Percentiles rank a stretch among this genome's conserved stretches.
These are phyloP conservation scores for Acanthochlamys bracteata DNA, from an alignment of 106 monocot genomes.

Conservation along the genomic window DNA sequence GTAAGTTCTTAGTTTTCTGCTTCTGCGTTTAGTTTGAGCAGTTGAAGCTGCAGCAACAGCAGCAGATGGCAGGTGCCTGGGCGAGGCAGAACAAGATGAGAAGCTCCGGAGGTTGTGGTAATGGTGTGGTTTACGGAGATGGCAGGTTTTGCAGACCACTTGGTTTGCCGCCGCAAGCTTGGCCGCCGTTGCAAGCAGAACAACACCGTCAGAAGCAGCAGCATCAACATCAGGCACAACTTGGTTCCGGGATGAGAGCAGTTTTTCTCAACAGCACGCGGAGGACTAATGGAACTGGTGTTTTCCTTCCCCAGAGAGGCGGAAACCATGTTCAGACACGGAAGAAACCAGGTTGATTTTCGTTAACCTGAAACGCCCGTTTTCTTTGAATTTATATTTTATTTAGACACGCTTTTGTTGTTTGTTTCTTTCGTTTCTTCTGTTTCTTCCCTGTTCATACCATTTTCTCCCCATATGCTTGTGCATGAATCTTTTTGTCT, in stretches of 20 bases:
- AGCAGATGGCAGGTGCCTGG: slow-evolving; percentile 7
- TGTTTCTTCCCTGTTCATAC: too few species aligned
- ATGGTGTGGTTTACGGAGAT: not conserved
- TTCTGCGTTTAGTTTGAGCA: slow-evolving; percentile 15
- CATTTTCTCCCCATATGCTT: too few species aligned
- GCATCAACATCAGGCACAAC: not conserved
- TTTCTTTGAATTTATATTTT: too few species aligned
- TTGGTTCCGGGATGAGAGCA: slow-evolving; percentile 20
- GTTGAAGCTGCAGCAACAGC: slow-evolving; percentile 11
- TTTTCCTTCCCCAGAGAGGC: slow-evolving; percentile 22
- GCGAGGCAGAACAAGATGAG: not conserved
- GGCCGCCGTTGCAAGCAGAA: slow-evolving; percentile 13
- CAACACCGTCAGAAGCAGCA: slow-evolving; percentile 4
- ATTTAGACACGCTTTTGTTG: not conserved
- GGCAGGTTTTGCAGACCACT: not conserved
- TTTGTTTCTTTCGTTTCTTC: not conserved
- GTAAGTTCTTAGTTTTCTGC: not conserved
- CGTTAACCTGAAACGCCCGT: too few species aligned
- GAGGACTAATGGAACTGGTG: slow-evolving; percentile 31
- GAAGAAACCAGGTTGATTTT: slow-evolving; percentile 27
- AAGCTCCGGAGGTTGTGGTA: not conserved
- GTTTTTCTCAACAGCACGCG: slow-evolving; percentile 11
- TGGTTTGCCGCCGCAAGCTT: slow-evolving; percentile 3
- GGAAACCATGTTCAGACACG: slow-evolving; percentile 14
- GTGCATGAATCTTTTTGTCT: too few species aligned